Base-by-base conservation (phyloP, 2,329 filamentous ascomycete species). In the Clarireedia monteithiana region DNA sequence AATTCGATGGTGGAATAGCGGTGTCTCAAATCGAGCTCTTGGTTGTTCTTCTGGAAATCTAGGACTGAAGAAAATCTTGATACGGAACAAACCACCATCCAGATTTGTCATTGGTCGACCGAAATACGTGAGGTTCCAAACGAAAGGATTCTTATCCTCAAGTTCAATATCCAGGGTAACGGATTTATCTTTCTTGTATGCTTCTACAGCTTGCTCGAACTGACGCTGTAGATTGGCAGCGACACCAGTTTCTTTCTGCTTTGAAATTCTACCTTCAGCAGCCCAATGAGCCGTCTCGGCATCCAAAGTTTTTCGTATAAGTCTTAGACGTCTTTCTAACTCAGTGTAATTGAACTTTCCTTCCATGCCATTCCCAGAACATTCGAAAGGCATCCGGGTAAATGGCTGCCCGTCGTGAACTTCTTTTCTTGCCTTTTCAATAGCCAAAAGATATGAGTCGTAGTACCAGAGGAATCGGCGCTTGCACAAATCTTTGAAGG, bases 401-500 rank as follows among this genome's bases (percentile, higher is more conserved):
- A 99, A 97, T 0, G 69, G 59, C 39, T 82, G 74, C 2, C 82
- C 80, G 58, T 86, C 82, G 59, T 80, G 78, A 55, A 85, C 81
- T 62, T 88, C 82, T 26, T 74, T 70, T 63, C 77, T 80, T 27
- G 85, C 87, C 58, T 83, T 78, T 39, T 83, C 77, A 51, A 95
- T 84, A 1, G 86, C 80, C 3, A 79, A 75, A 23, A 94, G 75
- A 67, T 97, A 97, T 3, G 88, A 88, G 62, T 95, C 88, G 70
- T 89, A 95, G 72, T 97, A 97, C 94, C 94, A 97, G 14, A 97
- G 75, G 68, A 97, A 96, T 1, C 91, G 84, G 39, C 88, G 84
- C 72, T 97, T 97, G 77, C 87, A 89, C 5, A 96, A 76, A 66
- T 97, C 92, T 62, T 84, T 86, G 74, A 97, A 97, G 0, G 91